Percentiles rank a stretch among this genome's conserved stretches.
Evolutionary conservation across 2,329 filamentous ascomycete species (phyloP).

Genomic region (Calonectria honghensis): DNA sequence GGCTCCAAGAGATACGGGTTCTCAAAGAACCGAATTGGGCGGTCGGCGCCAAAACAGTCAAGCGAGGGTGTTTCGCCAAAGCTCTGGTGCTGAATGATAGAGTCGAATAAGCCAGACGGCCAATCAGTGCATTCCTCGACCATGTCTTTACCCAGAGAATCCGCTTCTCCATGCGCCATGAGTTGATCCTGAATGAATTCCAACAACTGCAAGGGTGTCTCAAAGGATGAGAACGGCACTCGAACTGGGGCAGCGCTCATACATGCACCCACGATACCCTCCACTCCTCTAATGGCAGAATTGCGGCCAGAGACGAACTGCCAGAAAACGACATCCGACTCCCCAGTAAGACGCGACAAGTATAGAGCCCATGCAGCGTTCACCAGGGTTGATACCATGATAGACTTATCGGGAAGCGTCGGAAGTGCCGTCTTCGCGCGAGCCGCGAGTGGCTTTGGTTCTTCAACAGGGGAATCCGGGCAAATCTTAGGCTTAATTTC

Average conservation of each 20-base stretch:
- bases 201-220: background rate
- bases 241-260: background rate
- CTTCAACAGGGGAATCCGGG: background rate
- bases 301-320: background rate
- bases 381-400: background rate
- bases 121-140: background rate
- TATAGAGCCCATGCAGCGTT: background rate
- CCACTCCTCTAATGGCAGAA: background rate
- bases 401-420: background rate
- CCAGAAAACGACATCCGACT: background rate
- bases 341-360: background rate
- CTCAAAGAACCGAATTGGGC: no score
- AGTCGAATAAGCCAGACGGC: background rate
- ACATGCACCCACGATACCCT: background rate
- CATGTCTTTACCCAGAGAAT: background rate
- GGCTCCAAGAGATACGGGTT: no score
- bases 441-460: background rate
- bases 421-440: background rate
- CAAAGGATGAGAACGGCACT: background rate
- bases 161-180: background rate
- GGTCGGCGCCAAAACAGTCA: no score
- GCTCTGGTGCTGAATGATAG: background rate
- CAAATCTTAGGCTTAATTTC: slow-evolving; percentile 3
- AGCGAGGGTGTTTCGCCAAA: background rate
- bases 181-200: background rate